Conservation (phyloP, 2,329 filamentous ascomycete species). For the Pseudogymnoascus sp. region DNA sequence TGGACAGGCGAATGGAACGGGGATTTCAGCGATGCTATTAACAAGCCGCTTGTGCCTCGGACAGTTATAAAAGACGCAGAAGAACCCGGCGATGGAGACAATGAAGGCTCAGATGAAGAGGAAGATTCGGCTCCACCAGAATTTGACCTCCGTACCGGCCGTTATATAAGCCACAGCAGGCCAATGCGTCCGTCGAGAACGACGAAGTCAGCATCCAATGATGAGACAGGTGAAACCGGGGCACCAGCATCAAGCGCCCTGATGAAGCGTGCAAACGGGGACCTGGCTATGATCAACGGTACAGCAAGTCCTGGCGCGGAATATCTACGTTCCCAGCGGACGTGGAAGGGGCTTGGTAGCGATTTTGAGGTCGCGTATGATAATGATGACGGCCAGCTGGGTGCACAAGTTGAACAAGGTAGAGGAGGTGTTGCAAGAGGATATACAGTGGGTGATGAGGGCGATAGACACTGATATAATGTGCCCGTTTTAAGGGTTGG, state of each 20-base stretch:
- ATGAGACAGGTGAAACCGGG: conserved; percentile 14
- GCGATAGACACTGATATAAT: conserved; percentile 23
- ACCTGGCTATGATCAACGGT: conserved; percentile 75
- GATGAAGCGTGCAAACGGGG: conserved; percentile 55
- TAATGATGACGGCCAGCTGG: conserved; percentile 44
- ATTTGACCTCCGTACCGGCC: conserved; percentile 84
- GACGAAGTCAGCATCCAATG: not conserved
- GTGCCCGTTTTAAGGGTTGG: not conserved
- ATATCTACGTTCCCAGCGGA: conserved; percentile 71
- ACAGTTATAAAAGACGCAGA: conserved; percentile 24
- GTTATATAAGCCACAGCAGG: conserved; percentile 69
- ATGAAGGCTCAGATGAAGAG: conserved; percentile 44
- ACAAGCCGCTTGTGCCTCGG: conserved; percentile 11
- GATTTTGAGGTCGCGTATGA: conserved; percentile 64
- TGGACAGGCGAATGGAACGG: conserved; percentile 89
- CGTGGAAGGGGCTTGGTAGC: conserved; percentile 85
- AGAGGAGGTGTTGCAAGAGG: conserved; percentile 81
- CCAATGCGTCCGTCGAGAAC: conserved; percentile 51
- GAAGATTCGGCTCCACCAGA: conserved; percentile 76
- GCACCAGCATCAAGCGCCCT: conserved; percentile 45
- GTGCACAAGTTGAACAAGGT: conserved; percentile 74
- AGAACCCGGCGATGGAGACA: conserved; percentile 16
- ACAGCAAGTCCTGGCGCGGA: conserved; percentile 88
- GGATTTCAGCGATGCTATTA: conserved; percentile 58
- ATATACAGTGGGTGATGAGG: conserved; percentile 65